These are phyloP conservation scores for Boletus subcaerulescens DNA, from an alignment of 768 basidiomycete genomes.

Conservation along the genomic window DNA sequence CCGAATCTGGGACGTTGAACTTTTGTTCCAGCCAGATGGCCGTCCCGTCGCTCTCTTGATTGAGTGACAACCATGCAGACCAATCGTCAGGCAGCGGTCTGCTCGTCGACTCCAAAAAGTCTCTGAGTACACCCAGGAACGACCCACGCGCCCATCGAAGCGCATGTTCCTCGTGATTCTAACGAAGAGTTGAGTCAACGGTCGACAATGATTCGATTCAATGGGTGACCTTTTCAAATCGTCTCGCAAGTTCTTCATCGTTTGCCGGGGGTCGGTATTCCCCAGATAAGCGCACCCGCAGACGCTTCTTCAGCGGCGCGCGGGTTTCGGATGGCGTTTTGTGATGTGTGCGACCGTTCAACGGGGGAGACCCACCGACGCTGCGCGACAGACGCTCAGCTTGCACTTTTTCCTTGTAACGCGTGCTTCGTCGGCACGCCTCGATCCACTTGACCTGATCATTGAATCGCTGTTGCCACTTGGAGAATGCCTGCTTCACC, in stretches of 20 bases:
- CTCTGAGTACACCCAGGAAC: slow-evolving; percentile 44
- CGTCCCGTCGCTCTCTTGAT: slow-evolving; percentile 68
- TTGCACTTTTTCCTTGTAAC: slow-evolving; percentile 54
- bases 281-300: slow-evolving; percentile 34
- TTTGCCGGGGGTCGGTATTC: slow-evolving; percentile 54
- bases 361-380: not conserved
- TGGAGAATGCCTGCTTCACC: slow-evolving; percentile 41
- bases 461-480: slow-evolving; percentile 46
- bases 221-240: slow-evolving; percentile 60
- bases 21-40: slow-evolving; percentile 81
- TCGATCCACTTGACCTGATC: slow-evolving; percentile 57
- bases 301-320: slow-evolving; percentile 26
- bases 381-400: slow-evolving; percentile 33
- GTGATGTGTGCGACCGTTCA: slow-evolving; percentile 22
- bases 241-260: slow-evolving; percentile 62
- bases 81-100: slow-evolving; percentile 41
- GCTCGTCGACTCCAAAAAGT: slow-evolving; percentile 37
- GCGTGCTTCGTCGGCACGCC: slow-evolving; percentile 57
- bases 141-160: slow-evolving; percentile 74
- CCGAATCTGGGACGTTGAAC: slow-evolving; percentile 65
- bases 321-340: slow-evolving; percentile 24
- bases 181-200: slow-evolving; percentile 10
- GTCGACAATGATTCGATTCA: not conserved
- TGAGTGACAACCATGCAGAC: slow-evolving; percentile 73
- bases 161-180: slow-evolving; percentile 74